Conservation (phyloP, 2,329 filamentous ascomycete species). For the Botrytis galanthina region DNA sequence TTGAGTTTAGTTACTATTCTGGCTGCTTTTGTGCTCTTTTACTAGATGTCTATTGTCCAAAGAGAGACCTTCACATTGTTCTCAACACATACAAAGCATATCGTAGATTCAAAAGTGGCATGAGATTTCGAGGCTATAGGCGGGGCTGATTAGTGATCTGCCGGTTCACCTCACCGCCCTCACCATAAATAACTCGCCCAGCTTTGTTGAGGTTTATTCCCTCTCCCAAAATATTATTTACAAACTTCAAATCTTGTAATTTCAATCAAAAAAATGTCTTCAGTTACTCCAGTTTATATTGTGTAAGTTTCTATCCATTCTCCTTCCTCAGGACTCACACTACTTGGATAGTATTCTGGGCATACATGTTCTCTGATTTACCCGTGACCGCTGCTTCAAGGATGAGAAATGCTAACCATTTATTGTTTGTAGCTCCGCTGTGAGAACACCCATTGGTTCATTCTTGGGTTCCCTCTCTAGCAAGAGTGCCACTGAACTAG, state of each 20-base stretch:
- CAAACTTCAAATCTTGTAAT: background rate
- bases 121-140: background rate
- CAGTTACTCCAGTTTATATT: constrained; percentile 88
- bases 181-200: background rate
- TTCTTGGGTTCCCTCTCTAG: constrained; percentile 93
- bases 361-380: background rate
- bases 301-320: constrained; percentile 46
- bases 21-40: background rate
- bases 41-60: background rate
- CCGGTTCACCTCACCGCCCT: background rate
- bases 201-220: constrained; percentile 14
- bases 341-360: background rate
- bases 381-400: background rate
- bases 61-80: background rate
- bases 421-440: constrained; percentile 54
- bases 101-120: constrained; percentile 7
- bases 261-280: constrained; percentile 61
- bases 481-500: constrained; percentile 81
- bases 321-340: background rate
- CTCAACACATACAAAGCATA: background rate
- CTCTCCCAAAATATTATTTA: background rate
- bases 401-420: constrained; percentile 1
- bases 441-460: constrained; percentile 86
- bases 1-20: background rate
- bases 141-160: background rate